These are phyloP conservation scores for Sarcomyxa edulis DNA, from an alignment of 768 basidiomycete species.

Conservation along the genomic window DNA sequence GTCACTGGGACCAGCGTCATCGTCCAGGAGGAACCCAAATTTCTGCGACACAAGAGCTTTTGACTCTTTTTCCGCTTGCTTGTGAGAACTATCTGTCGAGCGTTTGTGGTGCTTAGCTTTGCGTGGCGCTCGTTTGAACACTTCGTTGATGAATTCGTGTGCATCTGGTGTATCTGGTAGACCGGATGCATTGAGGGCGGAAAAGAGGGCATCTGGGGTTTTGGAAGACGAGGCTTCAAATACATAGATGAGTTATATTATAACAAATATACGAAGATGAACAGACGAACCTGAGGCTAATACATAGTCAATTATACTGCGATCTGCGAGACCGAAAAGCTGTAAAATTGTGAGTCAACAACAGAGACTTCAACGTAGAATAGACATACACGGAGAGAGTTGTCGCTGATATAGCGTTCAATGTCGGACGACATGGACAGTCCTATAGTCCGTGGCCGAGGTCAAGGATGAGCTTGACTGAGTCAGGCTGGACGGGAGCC, in stretches of 20 bases:
- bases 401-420: conserved; percentile 74
- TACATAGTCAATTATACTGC: conserved; percentile 82
- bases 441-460: too few species aligned
- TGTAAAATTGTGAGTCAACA: too few species aligned
- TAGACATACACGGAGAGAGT: conserved; percentile 56
- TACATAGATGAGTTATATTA: background rate
- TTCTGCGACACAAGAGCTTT: conserved; percentile 64
- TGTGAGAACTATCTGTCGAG: conserved; percentile 40
- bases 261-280: conserved; percentile 6
- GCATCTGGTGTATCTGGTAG: conserved; percentile 78
- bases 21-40: conserved; percentile 83
- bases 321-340: conserved; percentile 84
- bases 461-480: too few species aligned
- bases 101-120: conserved; percentile 70
- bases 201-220: conserved; percentile 71
- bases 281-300: conserved; percentile 69
- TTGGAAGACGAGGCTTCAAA: conserved; percentile 74
- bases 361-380: too few species aligned
- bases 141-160: conserved; percentile 72
- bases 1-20: conserved; percentile 45
- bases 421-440: conserved; percentile 69
- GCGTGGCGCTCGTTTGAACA: conserved; percentile 73
- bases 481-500: too few species aligned
- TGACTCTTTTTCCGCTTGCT: conserved; percentile 72
- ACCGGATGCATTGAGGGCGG: conserved; percentile 70